Conservation (phyloP, 257 asterid species). For the Nicotiana noctiflora region DNA sequence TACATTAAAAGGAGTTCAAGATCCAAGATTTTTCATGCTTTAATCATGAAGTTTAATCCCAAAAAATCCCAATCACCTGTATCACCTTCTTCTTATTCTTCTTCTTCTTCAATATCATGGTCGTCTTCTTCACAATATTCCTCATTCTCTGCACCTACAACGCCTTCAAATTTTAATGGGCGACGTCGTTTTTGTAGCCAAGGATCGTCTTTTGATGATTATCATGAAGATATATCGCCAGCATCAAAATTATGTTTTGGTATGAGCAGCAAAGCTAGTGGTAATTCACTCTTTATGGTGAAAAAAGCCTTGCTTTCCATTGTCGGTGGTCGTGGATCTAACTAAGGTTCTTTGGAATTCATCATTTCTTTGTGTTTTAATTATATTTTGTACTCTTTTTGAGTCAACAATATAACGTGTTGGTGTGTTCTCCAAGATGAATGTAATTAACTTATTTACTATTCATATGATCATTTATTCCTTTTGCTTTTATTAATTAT, state of each 20-base stretch:
- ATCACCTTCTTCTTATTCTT: conserved; percentile 17
- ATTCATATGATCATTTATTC: too few species aligned
- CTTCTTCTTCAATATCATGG: conserved; percentile 10
- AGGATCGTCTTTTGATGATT: conserved; percentile 11
- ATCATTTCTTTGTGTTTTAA: not conserved
- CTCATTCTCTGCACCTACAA: conserved; percentile 12
- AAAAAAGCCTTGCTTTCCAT: conserved; percentile 17
- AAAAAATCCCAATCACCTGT: not conserved
- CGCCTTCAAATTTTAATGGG: not conserved
- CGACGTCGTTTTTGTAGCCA: conserved; percentile 15
- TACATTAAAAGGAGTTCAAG: not conserved
- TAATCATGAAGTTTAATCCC: conserved; percentile 2
- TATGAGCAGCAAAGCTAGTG: not conserved
- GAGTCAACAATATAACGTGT: too few species aligned
- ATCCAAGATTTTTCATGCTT: conserved; percentile 9
- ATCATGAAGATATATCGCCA: conserved; percentile 1
- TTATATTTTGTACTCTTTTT: too few species aligned
- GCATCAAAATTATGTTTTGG: conserved; percentile 12
- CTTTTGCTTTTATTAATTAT: too few species aligned
- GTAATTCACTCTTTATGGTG: not conserved
- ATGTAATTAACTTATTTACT: too few species aligned
- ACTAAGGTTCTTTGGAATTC: not conserved
- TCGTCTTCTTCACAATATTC: conserved; percentile 14
- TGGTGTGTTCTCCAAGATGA: too few species aligned
- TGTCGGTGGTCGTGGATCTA: conserved; percentile 18